Evolutionary conservation across 257 asterid genomes (phyloP).

Genomic region (Solanum stenotomum): DNA sequence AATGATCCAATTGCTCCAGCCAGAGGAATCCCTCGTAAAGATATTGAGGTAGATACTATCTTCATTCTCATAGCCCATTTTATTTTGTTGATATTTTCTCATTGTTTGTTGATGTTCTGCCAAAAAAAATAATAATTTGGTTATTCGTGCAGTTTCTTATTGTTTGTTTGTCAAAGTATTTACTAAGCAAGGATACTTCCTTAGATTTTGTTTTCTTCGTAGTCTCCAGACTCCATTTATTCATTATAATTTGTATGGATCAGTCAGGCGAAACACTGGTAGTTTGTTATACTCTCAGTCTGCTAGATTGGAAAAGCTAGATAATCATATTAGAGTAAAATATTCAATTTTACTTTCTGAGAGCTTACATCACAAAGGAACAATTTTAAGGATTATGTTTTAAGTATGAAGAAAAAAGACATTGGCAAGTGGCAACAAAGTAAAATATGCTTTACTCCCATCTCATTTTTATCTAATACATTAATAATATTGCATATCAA

Average conservation of each 20-base stretch:
- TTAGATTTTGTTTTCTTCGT: not conserved
- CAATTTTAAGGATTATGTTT: not conserved
- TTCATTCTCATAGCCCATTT: not conserved
- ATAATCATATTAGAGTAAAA: not conserved
- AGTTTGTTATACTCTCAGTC: not conserved
- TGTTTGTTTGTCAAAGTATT: not conserved
- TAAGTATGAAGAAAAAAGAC: not conserved
- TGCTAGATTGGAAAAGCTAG: not conserved
- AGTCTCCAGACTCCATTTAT: not conserved
- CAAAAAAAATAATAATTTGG: not conserved
- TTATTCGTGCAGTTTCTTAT: not conserved
- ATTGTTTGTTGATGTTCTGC: not conserved
- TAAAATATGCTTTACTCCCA: not conserved
- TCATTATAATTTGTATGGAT: not conserved
- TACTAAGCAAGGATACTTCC: not conserved
- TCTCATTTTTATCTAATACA: not conserved
- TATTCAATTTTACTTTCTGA: not conserved
- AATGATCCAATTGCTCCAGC: slow-evolving; percentile 97
- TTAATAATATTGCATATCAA: not conserved
- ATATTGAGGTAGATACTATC: slow-evolving; percentile 42
- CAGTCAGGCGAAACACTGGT: not conserved
- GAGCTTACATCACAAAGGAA: not conserved
- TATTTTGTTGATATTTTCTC: not conserved
- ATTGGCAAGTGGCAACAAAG: not conserved
- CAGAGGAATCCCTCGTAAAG: slow-evolving; percentile 90